Evolutionary conservation across 306 rosid genomes (phyloP).

Genomic region (Mucuna pruriens): DNA sequence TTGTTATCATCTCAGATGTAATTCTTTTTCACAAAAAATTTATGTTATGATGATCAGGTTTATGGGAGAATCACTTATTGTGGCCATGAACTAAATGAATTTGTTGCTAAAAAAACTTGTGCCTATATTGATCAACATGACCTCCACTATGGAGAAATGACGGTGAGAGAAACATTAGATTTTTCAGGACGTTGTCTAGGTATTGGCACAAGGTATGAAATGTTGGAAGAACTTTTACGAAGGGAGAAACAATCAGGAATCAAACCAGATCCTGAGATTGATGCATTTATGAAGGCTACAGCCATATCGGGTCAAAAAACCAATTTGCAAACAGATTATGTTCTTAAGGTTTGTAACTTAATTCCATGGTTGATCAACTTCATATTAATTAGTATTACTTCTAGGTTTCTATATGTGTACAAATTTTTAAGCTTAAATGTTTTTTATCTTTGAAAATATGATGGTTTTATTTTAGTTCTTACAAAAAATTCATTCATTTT

Average conservation of each 20-base stretch:
- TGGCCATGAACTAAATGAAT: slow-evolving; percentile 69
- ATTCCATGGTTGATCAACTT: neutral
- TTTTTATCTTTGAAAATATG: neutral
- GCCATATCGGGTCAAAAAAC: slow-evolving; percentile 60
- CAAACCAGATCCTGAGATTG: slow-evolving; percentile 65
- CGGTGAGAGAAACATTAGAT: slow-evolving; percentile 70
- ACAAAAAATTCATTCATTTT: neutral
- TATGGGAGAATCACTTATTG: slow-evolving; percentile 72
- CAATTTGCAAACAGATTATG: slow-evolving; percentile 61
- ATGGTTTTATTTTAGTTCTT: neutral
- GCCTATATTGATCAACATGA: slow-evolving; percentile 52
- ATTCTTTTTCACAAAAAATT: neutral
- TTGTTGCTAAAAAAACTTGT: slow-evolving; percentile 51
- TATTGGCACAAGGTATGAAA: slow-evolving; percentile 61
- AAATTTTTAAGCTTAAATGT: neutral
- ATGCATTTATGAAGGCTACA: slow-evolving; percentile 71
- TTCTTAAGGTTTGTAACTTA: slow-evolving; percentile 45
- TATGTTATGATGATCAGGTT: slow-evolving; percentile 41
- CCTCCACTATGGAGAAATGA: slow-evolving; percentile 66
- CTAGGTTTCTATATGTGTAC: neutral
- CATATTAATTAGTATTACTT: neutral
- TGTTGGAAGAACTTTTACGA: slow-evolving; percentile 59
- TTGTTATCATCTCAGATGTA: neutral
- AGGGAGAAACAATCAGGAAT: slow-evolving; percentile 59
- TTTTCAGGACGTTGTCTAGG: slow-evolving; percentile 73